These are phyloP conservation scores for Heterococcus sp. DNA, from an alignment of 108 stramenopile species.

Conservation along the genomic window DNA sequence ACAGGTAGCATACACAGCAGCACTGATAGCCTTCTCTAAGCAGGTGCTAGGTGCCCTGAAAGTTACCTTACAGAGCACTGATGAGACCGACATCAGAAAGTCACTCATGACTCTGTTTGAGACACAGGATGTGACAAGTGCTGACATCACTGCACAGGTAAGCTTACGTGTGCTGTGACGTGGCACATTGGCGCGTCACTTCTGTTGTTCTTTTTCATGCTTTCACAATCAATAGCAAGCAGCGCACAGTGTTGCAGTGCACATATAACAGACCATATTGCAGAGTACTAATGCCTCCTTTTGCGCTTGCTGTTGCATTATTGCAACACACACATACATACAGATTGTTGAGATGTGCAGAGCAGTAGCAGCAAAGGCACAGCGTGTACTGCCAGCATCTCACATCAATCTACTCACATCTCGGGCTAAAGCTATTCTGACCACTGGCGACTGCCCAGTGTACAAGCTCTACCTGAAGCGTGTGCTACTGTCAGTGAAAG, in stretches of 20 bases:
- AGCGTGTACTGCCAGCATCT: not conserved
- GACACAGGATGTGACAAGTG: slow-evolving; percentile 33
- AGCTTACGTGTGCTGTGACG: not conserved
- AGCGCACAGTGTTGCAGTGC: not conserved
- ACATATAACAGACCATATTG: not conserved
- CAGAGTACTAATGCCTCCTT: not conserved
- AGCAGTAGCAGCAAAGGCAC: slow-evolving; percentile 12
- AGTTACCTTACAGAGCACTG: slow-evolving; percentile 3
- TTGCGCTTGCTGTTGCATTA: not conserved
- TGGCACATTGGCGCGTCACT: not conserved
- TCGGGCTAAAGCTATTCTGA: slow-evolving; percentile 17
- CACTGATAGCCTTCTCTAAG: slow-evolving; percentile 21
- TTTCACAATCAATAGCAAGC: not conserved
- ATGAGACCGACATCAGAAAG: slow-evolving; percentile 14
- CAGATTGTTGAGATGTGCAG: slow-evolving; percentile 36
- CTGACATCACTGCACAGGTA: slow-evolving; percentile 42
- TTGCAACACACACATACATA: too few relatives aligned
- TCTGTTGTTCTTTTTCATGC: not conserved
- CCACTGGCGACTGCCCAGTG: slow-evolving; percentile 39
- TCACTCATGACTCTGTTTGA: slow-evolving; percentile 39
- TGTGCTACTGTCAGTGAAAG: slow-evolving; percentile 7
- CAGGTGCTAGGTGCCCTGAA: slow-evolving; percentile 17
- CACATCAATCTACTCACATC: slow-evolving; percentile 26
- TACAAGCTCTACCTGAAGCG: slow-evolving; percentile 39
- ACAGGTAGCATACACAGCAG: slow-evolving; percentile 41